Conservation (phyloP, 2,329 filamentous ascomycete species). For the Sphaerulina musiva region DNA sequence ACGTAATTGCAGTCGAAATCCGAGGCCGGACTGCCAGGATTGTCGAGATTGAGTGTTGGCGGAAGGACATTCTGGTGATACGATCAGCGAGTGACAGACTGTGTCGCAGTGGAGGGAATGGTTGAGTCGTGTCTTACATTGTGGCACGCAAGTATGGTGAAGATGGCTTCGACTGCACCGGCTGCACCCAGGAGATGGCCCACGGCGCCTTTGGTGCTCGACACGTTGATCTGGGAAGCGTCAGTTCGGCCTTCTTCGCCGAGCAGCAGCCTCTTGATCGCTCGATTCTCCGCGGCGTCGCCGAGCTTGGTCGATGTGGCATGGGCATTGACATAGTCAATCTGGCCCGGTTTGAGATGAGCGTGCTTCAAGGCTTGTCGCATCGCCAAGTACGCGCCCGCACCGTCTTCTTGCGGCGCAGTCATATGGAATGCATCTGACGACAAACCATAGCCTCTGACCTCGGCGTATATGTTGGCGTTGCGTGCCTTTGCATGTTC, state of each 20-base stretch:
- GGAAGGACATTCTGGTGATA: conserved; percentile 63
- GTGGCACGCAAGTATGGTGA: conserved; percentile 70
- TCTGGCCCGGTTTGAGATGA: conserved; percentile 56
- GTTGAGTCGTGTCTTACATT: conserved; percentile 51
- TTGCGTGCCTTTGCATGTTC: conserved; percentile 76
- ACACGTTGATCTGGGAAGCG: conserved; percentile 67
- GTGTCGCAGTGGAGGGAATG: background rate
- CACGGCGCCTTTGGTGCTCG: conserved; percentile 88
- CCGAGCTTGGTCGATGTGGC: conserved; percentile 83
- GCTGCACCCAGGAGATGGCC: conserved; percentile 89
- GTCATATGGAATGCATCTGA: conserved; percentile 93
- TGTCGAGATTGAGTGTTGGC: conserved; percentile 75
- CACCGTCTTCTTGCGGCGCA: conserved; percentile 73
- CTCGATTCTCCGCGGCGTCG: conserved; percentile 78
- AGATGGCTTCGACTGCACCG: conserved; percentile 82
- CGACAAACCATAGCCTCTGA: conserved; percentile 83
- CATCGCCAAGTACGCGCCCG: conserved; percentile 80
- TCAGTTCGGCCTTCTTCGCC: conserved; percentile 60
- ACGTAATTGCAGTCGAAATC: conserved; percentile 81
- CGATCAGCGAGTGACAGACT: conserved; percentile 1
- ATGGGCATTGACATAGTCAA: conserved; percentile 94
- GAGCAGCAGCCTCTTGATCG: conserved; percentile 71
- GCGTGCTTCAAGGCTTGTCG: conserved; percentile 70
- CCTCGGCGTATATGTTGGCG: conserved; percentile 78
- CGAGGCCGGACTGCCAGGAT: conserved; percentile 52